Conservation (phyloP, 768 basidiomycete species). For the Clitopilus hobsonii region DNA sequence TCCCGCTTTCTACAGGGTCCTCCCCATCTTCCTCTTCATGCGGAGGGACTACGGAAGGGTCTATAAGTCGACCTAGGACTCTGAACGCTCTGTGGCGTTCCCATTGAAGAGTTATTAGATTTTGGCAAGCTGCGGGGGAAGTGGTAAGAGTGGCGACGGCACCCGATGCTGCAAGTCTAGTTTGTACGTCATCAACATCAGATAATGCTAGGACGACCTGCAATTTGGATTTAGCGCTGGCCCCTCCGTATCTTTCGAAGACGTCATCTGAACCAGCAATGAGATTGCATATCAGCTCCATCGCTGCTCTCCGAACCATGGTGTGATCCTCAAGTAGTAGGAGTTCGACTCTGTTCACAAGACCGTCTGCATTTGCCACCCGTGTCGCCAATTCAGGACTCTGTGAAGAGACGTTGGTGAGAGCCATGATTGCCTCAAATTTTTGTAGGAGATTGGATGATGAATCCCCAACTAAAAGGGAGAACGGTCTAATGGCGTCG, state of each 20-base stretch:
- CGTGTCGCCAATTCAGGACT: constrained; percentile 59
- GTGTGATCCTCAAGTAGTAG: constrained; percentile 78
- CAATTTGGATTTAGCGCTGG: constrained; percentile 56
- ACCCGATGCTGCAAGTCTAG: constrained; percentile 86
- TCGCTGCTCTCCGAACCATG: constrained; percentile 81
- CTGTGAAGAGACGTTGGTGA: constrained; percentile 90
- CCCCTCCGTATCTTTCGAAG: constrained; percentile 68
- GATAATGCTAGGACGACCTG: constrained; percentile 82
- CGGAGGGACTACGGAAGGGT: constrained; percentile 39
- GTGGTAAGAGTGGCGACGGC: constrained; percentile 79
- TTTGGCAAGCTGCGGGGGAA: constrained; percentile 52
- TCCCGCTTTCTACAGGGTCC: constrained; percentile 20
- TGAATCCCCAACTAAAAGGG: constrained; percentile 64
- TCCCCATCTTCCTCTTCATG: constrained; percentile 30
- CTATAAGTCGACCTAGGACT: constrained; percentile 64
- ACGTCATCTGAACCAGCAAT: constrained; percentile 70
- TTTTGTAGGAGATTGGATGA: constrained; percentile 72
- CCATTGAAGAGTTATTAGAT: constrained; percentile 58
- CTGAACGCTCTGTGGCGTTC: constrained; percentile 61
- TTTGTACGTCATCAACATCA: constrained; percentile 81
- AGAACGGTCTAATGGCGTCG: constrained; percentile 82
- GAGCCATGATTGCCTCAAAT: constrained; percentile 93
- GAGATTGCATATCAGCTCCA: constrained; percentile 91
- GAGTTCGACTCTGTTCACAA: constrained; percentile 65
- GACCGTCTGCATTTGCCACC: constrained; percentile 56